phyloP scores from a whole-genome alignment of 148 eudicot genomes.

The Diospyros kaki region DNA sequence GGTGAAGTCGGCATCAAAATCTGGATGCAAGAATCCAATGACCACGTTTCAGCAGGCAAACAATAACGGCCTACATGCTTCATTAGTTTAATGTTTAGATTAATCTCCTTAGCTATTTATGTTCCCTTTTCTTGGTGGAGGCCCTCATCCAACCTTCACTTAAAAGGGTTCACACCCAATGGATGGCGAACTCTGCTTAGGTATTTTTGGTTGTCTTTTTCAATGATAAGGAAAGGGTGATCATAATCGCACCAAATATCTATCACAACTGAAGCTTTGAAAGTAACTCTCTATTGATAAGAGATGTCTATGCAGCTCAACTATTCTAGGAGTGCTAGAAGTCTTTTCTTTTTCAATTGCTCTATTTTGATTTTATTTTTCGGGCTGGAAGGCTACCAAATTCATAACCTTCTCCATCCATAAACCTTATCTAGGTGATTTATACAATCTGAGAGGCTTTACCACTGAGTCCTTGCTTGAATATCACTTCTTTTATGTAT shows the following conservation, averaged over 20 bases:
- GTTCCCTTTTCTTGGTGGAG: not conserved
- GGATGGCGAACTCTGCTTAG: no score
- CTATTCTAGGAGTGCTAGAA: not conserved
- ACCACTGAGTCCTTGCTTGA: not conserved
- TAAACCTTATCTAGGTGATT: no score
- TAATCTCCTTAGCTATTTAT: not conserved
- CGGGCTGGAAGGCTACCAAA: not conserved
- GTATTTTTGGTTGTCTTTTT: no score
- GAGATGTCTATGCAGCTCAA: not conserved
- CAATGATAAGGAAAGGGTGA: no score
- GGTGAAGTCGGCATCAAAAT: slow-evolving; percentile 46
- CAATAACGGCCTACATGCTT: slow-evolving; percentile 1
- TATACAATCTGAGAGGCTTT: not conserved
- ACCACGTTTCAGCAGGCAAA: slow-evolving; percentile 79
- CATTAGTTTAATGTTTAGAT: slow-evolving; percentile 7
- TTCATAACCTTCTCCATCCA: no score
- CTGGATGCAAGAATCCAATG: slow-evolving; percentile 43
- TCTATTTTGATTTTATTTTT: not conserved
- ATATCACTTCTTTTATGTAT: no score
- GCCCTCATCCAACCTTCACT: no score
- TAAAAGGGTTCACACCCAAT: no score
- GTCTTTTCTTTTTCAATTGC: not conserved
- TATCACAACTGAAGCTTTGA: no score
- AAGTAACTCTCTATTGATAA: no score
- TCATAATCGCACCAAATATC: no score